These are phyloP conservation scores for Paracamarosporium sp. DNA, from an alignment of 2,329 filamentous ascomycete species.

Conservation along the genomic window DNA sequence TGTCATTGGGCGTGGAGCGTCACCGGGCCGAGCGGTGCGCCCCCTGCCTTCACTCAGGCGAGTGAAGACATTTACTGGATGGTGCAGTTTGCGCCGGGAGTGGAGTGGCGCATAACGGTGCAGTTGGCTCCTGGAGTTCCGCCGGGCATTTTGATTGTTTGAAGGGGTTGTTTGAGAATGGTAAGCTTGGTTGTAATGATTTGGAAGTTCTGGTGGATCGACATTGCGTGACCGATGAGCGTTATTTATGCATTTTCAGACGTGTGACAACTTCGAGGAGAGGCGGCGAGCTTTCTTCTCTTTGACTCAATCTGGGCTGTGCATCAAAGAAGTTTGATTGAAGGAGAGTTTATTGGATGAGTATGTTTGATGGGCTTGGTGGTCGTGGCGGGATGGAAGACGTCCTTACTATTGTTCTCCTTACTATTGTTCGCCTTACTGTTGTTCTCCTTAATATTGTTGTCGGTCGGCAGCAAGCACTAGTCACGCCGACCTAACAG, in stretches of 20 bases:
- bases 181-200: constrained; percentile 21
- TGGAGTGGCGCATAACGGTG: constrained; percentile 10
- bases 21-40: background rate
- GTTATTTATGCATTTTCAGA: constrained; percentile 20
- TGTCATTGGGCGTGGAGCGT: background rate
- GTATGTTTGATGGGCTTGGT: background rate
- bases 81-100: constrained; percentile 10
- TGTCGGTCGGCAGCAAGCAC: constrained; percentile 3
- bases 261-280: background rate
- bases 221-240: background rate
- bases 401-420: constrained; percentile 20
- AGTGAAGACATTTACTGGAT: background rate
- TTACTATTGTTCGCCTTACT: constrained; percentile 34
- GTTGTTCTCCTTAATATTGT: constrained; percentile 28
- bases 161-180: constrained; percentile 15
- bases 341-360: background rate
- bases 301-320: too few relatives aligned
- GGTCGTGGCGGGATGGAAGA: constrained; percentile 1
- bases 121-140: constrained; percentile 9
- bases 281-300: background rate
- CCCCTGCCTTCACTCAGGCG: background rate
- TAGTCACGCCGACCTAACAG: background rate
- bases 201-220: constrained; percentile 23
- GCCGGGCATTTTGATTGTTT: constrained; percentile 26
- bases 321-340: background rate